phyloP scores from a whole-genome alignment of 2,329 filamentous ascomycete genomes.

The Sclerotiophoma versabilis region DNA sequence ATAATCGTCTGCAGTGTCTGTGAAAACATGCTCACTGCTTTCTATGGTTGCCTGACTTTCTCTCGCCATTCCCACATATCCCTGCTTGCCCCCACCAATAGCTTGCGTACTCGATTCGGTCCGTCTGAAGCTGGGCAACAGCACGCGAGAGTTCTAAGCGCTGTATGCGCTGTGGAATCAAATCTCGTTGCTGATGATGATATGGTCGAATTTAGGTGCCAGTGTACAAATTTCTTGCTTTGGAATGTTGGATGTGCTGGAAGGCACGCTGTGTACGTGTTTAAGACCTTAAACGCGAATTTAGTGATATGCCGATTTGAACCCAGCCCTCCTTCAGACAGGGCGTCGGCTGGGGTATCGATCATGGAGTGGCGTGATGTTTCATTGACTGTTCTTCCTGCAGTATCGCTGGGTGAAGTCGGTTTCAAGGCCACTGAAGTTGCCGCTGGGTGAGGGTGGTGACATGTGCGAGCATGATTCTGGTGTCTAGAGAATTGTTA shows the following conservation, averaged over 20 bases:
- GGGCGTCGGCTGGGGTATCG: neutral
- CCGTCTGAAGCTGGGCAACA: conserved; percentile 4
- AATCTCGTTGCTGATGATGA: neutral
- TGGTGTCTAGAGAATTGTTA: conserved; percentile 31
- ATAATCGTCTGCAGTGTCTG: neutral
- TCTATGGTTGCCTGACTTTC: neutral
- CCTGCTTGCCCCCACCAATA: conserved; percentile 2
- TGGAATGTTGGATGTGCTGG: no score
- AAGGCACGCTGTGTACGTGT: no score
- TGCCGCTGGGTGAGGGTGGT: conserved; percentile 14
- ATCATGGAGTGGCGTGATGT: no score
- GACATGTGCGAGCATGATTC: conserved; percentile 32
- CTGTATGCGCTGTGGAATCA: neutral
- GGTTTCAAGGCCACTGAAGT: conserved; percentile 33
- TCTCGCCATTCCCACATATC: neutral
- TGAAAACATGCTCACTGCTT: neutral
- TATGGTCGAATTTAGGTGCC: neutral
- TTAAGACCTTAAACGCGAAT: no score
- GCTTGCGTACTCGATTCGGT: conserved; percentile 11
- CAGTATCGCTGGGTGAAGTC: conserved; percentile 39
- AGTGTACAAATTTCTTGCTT: neutral
- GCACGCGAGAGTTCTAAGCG: neutral
- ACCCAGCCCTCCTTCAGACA: no score
- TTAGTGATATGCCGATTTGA: no score
- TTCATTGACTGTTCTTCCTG: conserved; percentile 21